Conservation (phyloP, 176 grass and related monocot genomes). For the Zea mays region DNA sequence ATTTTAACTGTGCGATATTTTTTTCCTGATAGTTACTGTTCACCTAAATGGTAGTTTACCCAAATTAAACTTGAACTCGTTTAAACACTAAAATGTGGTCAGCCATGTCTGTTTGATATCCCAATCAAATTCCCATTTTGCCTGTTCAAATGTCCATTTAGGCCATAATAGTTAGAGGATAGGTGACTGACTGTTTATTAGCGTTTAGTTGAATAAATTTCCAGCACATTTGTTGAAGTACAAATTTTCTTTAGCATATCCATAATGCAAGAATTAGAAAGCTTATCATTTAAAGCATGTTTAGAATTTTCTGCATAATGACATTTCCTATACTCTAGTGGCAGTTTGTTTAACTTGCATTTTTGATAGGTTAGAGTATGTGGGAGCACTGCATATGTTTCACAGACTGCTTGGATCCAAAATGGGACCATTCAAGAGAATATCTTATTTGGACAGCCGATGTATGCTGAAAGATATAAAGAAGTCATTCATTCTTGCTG, state of each 20-base stretch:
- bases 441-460: conserved; percentile 62
- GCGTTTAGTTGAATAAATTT: background rate
- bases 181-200: background rate
- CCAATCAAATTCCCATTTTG: background rate
- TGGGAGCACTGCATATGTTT: conserved; percentile 69
- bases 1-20: background rate
- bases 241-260: background rate
- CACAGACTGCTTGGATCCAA: conserved; percentile 77
- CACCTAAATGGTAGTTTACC: background rate
- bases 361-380: conserved; percentile 55
- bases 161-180: background rate
- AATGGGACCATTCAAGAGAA: conserved; percentile 74
- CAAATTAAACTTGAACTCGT: background rate
- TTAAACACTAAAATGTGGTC: background rate
- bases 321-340: background rate
- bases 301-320: background rate
- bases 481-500: conserved; percentile 56
- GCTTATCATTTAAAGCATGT: background rate
- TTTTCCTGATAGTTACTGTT: background rate
- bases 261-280: background rate
- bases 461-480: conserved; percentile 52
- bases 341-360: background rate
- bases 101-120: background rate
- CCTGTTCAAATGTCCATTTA: background rate
- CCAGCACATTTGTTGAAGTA: background rate